These are phyloP conservation scores for Xylaria venustula DNA, from an alignment of 495 filamentous ascomycete species.

Conservation along the genomic window DNA sequence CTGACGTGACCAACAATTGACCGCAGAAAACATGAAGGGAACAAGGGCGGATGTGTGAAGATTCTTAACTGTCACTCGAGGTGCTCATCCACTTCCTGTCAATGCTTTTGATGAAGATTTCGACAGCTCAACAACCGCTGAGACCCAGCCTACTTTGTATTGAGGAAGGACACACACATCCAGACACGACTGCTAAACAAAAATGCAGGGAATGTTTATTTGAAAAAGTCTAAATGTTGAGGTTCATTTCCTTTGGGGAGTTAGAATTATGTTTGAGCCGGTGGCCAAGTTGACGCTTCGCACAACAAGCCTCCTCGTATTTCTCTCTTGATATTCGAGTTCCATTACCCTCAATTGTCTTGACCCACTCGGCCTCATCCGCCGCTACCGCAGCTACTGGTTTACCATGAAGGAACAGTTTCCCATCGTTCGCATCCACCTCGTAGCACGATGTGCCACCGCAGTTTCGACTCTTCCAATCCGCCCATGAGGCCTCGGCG, in stretches of 20 bases:
- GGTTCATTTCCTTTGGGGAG: no score
- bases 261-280: slow-evolving; percentile 9
- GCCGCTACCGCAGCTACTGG: neutral
- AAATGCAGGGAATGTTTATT: no score
- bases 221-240: no score
- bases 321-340: slow-evolving; percentile 2
- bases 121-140: no score
- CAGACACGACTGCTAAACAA: no score
- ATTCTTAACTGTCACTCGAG: neutral
- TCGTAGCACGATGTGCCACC: slow-evolving; percentile 18
- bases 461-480: slow-evolving; percentile 21
- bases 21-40: neutral
- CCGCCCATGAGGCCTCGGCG: slow-evolving; percentile 5
- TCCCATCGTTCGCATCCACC: neutral
- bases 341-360: neutral
- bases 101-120: no score
- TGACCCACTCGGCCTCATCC: slow-evolving; percentile 7
- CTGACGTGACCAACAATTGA: neutral
- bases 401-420: neutral
- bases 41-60: neutral
- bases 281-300: neutral
- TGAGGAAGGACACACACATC: no score
- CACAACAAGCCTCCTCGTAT: slow-evolving; percentile 21
- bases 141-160: no score
- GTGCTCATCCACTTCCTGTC: no score